Evolutionary conservation across 208 protist species (phyloP).

Genomic region (Acanthamoeba divionensis): DNA sequence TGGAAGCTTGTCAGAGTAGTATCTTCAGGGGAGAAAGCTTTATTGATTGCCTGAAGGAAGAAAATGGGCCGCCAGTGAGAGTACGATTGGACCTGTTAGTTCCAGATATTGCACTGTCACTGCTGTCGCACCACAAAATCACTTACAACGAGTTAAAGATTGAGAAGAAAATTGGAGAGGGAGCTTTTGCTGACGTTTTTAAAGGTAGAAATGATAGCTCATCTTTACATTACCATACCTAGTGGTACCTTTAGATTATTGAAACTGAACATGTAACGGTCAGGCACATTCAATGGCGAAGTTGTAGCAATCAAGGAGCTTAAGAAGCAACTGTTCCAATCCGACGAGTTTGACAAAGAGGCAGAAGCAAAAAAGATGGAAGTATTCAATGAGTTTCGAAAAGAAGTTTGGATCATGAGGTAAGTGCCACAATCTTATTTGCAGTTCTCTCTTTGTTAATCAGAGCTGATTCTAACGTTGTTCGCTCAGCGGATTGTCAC

Average conservation of each 20-base stretch:
- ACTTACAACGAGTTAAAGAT: background rate
- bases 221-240: no score
- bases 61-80: no score
- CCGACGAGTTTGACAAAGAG: background rate
- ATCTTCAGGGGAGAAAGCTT: no score
- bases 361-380: background rate
- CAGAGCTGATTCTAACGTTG: no score
- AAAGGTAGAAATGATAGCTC: background rate
- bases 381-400: background rate
- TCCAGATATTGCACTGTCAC: background rate
- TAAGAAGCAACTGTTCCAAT: background rate
- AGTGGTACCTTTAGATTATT: no score
- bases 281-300: background rate
- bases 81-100: background rate
- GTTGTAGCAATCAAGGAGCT: background rate
- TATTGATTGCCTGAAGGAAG: no score
- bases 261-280: no score
- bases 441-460: no score
- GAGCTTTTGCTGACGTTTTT: background rate
- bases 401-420: background rate
- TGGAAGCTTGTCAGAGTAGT: no score
- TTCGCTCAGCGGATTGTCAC: background rate
- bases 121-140: background rate
- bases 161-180: background rate
- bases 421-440: background rate